phyloP scores from a whole-genome alignment of 345 rosid genomes.

The Eucalyptus grandis region DNA sequence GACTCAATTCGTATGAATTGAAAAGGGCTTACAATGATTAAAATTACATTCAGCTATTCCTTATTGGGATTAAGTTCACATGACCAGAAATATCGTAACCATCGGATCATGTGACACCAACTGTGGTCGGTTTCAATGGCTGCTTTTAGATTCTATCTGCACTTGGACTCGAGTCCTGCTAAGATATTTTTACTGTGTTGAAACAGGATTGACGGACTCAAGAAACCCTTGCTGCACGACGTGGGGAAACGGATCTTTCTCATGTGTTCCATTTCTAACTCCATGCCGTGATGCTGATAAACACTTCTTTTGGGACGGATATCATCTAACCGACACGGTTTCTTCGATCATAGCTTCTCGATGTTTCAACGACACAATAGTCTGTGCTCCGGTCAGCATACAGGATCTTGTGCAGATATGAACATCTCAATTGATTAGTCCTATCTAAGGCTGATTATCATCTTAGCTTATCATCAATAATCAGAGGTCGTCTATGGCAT shows the following conservation, averaged over 20 bases:
- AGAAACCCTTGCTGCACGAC: slow-evolving; percentile 32
- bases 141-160: not conserved
- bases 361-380: slow-evolving; percentile 7
- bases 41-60: not conserved
- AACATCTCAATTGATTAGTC: not conserved
- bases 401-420: slow-evolving; percentile 6
- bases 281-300: slow-evolving; percentile 13
- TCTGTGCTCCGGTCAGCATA: slow-evolving; percentile 25
- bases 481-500: not conserved
- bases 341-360: slow-evolving; percentile 11
- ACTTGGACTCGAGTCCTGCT: not conserved
- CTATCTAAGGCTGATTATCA: not conserved
- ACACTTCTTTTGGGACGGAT: slow-evolving; percentile 36
- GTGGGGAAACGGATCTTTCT: slow-evolving; percentile 25
- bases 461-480: not conserved
- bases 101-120: not conserved
- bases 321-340: slow-evolving; percentile 10
- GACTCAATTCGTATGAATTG: not conserved
- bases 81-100: not conserved
- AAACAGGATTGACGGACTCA: slow-evolving; percentile 15
- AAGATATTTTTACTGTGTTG: not conserved
- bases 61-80: not conserved
- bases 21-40: not conserved
- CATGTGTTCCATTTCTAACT: slow-evolving; percentile 15
- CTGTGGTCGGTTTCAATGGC: not conserved